Percentiles rank a stretch among this genome's conserved stretches.
These are phyloP conservation scores for Candolleomyces efflorescens DNA, from an alignment of 768 basidiomycete genomes.

Conservation along the genomic window DNA sequence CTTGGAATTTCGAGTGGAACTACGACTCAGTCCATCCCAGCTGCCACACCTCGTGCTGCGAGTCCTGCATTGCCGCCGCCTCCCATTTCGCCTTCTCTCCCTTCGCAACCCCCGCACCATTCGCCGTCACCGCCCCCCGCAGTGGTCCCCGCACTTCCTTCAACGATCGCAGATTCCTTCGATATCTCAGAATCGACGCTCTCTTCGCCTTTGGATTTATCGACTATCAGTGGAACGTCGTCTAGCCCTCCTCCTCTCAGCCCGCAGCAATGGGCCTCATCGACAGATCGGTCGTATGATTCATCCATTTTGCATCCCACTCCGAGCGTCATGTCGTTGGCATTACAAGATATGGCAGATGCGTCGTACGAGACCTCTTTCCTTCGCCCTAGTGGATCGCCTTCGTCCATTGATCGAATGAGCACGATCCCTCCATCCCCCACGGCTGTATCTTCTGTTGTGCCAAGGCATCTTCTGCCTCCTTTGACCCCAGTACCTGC, in stretches of 20 bases:
- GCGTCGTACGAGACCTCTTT: conserved; percentile 72
- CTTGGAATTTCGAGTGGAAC: conserved; percentile 13
- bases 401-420: conserved; percentile 40
- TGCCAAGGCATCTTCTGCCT: conserved; percentile 26
- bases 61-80: neutral
- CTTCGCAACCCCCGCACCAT: neutral
- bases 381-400: conserved; percentile 56
- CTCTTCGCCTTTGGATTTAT: conserved; percentile 37
- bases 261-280: conserved; percentile 46
- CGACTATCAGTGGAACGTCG: conserved; percentile 36
- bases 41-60: neutral
- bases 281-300: conserved; percentile 69
- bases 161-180: conserved; percentile 11
- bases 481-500: conserved; percentile 36
- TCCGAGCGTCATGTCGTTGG: conserved; percentile 51
- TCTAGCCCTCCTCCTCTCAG: conserved; percentile 28
- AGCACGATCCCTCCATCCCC: conserved; percentile 41
- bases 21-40: neutral
- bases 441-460: conserved; percentile 3
- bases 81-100: neutral
- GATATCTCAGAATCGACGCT: neutral
- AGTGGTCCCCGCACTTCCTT: neutral
- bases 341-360: conserved; percentile 58
- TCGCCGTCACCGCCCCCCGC: neutral
- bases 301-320: conserved; percentile 74